A percentile compares a stretch with the other conserved stretches of the same genome.
Evolutionary conservation across 495 filamentous ascomycete genomes (phyloP).

Genomic region (Neurospora hispaniola): DNA sequence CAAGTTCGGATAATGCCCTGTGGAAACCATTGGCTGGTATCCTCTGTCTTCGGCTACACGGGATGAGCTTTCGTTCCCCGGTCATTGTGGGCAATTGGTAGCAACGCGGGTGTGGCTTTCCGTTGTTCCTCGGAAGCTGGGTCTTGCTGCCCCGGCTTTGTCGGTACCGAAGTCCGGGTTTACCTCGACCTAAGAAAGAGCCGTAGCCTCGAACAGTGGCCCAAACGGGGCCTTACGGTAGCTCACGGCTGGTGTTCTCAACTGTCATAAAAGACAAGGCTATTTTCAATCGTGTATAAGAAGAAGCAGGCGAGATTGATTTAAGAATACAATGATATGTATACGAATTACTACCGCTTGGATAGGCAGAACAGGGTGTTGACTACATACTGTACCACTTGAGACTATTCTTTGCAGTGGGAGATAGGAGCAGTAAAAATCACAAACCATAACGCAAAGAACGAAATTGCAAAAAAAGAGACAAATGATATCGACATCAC

Average conservation of each 20-base stretch:
- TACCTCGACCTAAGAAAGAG: background rate
- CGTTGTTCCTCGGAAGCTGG: background rate
- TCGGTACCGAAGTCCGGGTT: background rate
- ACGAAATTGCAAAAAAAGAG: background rate
- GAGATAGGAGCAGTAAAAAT: background rate
- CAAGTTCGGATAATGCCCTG: background rate
- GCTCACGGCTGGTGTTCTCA: background rate
- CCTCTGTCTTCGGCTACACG: background rate
- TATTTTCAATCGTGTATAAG: background rate
- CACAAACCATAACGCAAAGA: background rate
- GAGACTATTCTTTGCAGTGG: background rate
- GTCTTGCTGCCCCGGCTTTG: background rate
- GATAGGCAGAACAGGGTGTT: background rate
- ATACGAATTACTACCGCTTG: background rate
- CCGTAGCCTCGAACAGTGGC: background rate
- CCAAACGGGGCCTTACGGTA: background rate
- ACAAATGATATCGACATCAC: background rate
- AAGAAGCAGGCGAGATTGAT: background rate
- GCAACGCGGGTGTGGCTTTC: background rate
- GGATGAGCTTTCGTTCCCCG: background rate
- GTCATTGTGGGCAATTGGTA: background rate
- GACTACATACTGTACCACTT: background rate
- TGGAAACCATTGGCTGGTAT: background rate
- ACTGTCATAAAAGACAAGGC: background rate
- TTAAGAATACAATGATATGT: background rate